Conservation (phyloP, 805 yeast genomes). For the Candida germanica region DNA sequence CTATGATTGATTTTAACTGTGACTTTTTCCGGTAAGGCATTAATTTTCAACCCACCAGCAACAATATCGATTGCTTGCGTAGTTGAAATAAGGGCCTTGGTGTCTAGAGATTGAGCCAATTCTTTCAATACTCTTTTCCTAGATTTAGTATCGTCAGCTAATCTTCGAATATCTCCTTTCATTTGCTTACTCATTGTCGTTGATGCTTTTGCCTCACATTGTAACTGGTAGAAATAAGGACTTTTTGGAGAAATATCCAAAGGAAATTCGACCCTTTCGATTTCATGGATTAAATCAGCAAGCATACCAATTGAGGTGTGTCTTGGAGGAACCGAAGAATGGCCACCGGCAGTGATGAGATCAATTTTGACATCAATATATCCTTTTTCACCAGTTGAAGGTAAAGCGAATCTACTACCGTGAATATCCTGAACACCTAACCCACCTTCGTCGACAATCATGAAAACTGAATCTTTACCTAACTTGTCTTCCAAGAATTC, state of each 20-base stretch:
- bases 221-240: slow-evolving; percentile 57
- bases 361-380: slow-evolving; percentile 47
- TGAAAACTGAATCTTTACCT: slow-evolving; percentile 58
- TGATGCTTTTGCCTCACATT: slow-evolving; percentile 52
- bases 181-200: slow-evolving; percentile 17
- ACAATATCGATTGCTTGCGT: slow-evolving; percentile 38
- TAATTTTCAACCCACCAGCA: slow-evolving; percentile 39
- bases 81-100: slow-evolving; percentile 31
- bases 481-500: slow-evolving; percentile 46
- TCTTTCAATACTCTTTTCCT: slow-evolving; percentile 26
- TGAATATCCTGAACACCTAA: slow-evolving; percentile 50
- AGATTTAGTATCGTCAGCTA: slow-evolving; percentile 16
- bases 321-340: slow-evolving; percentile 73
- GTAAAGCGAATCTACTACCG: slow-evolving; percentile 54
- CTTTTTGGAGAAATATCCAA: slow-evolving; percentile 47
- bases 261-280: slow-evolving; percentile 57
- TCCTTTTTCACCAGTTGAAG: slow-evolving; percentile 48
- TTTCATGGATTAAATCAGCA: slow-evolving; percentile 51
- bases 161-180: slow-evolving; percentile 5
- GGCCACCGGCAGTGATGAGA: slow-evolving; percentile 70
- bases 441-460: slow-evolving; percentile 67
- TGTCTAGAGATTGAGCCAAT: slow-evolving; percentile 17
- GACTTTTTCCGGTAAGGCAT: slow-evolving; percentile 40
- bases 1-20: slow-evolving; percentile 33
- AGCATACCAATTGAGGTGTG: slow-evolving; percentile 78